Evolutionary conservation across 305 asterid genomes (phyloP), one percentile per base, ranked within the genome.

Genomic region (Fraxinus paxiana): DNA sequence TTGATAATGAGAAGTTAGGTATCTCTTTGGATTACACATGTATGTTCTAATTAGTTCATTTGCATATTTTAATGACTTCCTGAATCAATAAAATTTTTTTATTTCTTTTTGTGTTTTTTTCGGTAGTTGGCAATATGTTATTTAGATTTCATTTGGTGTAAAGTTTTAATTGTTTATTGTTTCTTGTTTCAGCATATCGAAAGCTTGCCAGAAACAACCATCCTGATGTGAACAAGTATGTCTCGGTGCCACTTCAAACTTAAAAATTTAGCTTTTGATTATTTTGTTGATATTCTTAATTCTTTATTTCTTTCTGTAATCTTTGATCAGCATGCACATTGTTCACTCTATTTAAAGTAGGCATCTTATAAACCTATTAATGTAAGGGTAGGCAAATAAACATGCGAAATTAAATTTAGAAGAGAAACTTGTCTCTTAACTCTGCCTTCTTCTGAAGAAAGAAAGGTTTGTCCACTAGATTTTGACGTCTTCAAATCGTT

Each of bases 221-320:
- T 89, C 99, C 99, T 20, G 99, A 96, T 84, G 99, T 96, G 83
- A 94, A 92, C 92, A 96, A 92, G 99, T 92, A 85, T 90, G 98
- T 80, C 56, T 43, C 48, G 0, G n/a, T 71, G 46, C 48, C 80
- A 75, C 78, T 78, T 81, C 28, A 70, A 46, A 70, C 43, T 78
- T 22, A 31, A 30, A 41, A 41, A 41, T 41, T 41, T 10, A 17
- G 65, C 10, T 76, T 87, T 83, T 35, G n/a, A 10, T 26, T 38
- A 61, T 77, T 48, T 59, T 12, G 30, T 22, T 63, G 18, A 22
- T 63, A 13, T 54, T 54, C 10, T 17, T 17, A 54, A 4, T 72
- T 75, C 1, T 63, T 1, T 15, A 43, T 6, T 43, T 7, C 8
- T 8, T 51, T 35, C 56, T 41, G 30, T 51, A 54, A 22, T 59